Percentiles rank a stretch among this genome's conserved stretches.
Conservation (phyloP, 768 basidiomycete genomes). For the Tylopilus rubrobrunneus region DNA sequence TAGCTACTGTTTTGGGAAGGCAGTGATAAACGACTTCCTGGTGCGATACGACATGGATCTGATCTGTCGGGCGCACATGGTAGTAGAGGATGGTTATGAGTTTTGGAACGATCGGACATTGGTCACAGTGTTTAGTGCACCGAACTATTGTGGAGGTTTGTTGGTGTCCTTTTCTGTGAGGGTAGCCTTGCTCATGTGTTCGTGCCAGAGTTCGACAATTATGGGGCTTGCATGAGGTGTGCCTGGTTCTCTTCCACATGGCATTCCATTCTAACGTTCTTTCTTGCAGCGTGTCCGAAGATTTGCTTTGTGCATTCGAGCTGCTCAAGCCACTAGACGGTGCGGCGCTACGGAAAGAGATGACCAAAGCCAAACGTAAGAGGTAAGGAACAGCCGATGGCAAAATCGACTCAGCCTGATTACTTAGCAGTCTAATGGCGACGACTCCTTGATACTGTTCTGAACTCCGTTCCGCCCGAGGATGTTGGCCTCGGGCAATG, state of each 20-base stretch:
- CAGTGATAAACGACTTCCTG: constrained; percentile 94
- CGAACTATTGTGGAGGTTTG: constrained; percentile 94
- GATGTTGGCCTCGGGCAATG: constrained; percentile 2
- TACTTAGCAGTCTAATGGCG: constrained; percentile 29
- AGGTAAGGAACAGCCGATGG: constrained; percentile 46
- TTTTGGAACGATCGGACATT: constrained; percentile 99
- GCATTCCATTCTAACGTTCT: constrained; percentile 14
- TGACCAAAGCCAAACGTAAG: constrained; percentile 98
- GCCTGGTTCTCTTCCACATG: constrained; percentile 10
- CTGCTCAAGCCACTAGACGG: constrained; percentile 94
- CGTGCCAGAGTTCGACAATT: constrained; percentile 83
- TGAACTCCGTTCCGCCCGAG: constrained; percentile 3
- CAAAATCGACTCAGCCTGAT: background rate
- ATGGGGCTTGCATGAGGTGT: constrained; percentile 92
- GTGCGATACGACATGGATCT: constrained; percentile 97
- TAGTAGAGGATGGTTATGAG: constrained; percentile 98
- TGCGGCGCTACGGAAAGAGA: constrained; percentile 92
- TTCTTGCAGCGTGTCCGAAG: constrained; percentile 80
- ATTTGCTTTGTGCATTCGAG: constrained; percentile 96
- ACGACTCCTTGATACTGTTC: constrained; percentile 26
- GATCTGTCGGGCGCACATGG: constrained; percentile 99
- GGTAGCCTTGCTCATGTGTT: constrained; percentile 15
- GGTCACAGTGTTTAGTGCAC: constrained; percentile 98
- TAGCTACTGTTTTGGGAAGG: constrained; percentile 98
- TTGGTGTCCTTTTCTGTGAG: constrained; percentile 15